phyloP scores from a whole-genome alignment of 139 green algal species.

The Limnomonas spitsbergensis region DNA sequence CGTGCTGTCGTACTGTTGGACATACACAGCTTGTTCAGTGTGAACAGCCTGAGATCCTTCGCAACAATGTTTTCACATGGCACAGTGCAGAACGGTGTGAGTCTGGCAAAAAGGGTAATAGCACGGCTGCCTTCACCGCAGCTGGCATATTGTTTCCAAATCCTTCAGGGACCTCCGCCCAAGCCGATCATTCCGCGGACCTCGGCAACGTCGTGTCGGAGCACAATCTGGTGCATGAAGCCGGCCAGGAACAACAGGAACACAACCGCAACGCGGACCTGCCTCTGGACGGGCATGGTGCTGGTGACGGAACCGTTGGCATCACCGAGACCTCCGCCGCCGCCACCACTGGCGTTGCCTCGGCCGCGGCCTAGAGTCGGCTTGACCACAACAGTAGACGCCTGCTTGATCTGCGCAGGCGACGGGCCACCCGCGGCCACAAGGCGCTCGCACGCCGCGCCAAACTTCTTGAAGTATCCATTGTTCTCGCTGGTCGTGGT shows the following conservation, averaged over 20 bases:
- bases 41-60: too few species aligned
- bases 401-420: background rate
- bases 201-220: background rate
- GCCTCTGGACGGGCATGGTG: conserved; percentile 2
- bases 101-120: too few species aligned
- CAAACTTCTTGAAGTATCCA: conserved; percentile 10
- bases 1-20: too few species aligned
- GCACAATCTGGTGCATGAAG: conserved; percentile 9
- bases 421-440: conserved; percentile 1
- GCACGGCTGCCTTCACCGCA: too few species aligned
- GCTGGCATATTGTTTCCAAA: too few species aligned
- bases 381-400: background rate
- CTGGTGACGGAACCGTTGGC: background rate
- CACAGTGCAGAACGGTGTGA: too few species aligned
- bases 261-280: conserved; percentile 5
- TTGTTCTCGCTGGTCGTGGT: conserved; percentile 18
- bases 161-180: background rate
- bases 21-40: too few species aligned
- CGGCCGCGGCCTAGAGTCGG: background rate
- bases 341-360: background rate
- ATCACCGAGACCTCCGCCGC: background rate
- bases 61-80: too few species aligned
- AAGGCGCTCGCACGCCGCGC: background rate
- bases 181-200: background rate
- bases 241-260: conserved; percentile 5